Conservation (phyloP, 2,329 filamentous ascomycete species). For the Microcyclospora tardicrescens region DNA sequence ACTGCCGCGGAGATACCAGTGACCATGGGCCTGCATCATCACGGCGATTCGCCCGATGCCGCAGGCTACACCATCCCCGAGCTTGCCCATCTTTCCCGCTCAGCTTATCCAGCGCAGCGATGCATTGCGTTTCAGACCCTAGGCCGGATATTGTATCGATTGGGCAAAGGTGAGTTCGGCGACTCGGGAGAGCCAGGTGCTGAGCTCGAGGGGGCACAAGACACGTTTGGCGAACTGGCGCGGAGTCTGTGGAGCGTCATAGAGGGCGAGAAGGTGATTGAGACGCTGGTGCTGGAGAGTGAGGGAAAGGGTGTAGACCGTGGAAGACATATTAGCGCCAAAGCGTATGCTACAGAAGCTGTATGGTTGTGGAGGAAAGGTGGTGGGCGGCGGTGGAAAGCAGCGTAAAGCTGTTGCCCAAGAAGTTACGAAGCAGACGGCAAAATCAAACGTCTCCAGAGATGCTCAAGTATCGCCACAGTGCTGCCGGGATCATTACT, state of each 20-base stretch:
- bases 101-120: slow-evolving; percentile 70
- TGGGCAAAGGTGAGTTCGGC: slow-evolving; percentile 61
- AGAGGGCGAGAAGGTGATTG: slow-evolving; percentile 62
- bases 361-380: slow-evolving; percentile 78
- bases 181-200: slow-evolving; percentile 32
- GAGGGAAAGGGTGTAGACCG: slow-evolving; percentile 44
- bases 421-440: no score
- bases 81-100: slow-evolving; percentile 66
- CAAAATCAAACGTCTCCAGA: no score
- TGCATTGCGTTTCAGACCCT: slow-evolving; percentile 88
- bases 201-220: slow-evolving; percentile 28
- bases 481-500: neutral
- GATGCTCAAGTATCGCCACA: no score
- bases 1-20: slow-evolving; percentile 61
- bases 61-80: slow-evolving; percentile 90
- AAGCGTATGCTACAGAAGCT: slow-evolving; percentile 76
- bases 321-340: slow-evolving; percentile 58
- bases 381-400: slow-evolving; percentile 46
- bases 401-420: slow-evolving; percentile 18
- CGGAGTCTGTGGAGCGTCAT: slow-evolving; percentile 73
- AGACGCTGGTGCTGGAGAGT: slow-evolving; percentile 65
- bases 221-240: slow-evolving; percentile 37
- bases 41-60: slow-evolving; percentile 80
- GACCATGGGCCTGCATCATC: slow-evolving; percentile 77
- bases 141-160: slow-evolving; percentile 68